Evolutionary conservation across 441 rosid species (phyloP).

Genomic region (Jatropha multifida): DNA sequence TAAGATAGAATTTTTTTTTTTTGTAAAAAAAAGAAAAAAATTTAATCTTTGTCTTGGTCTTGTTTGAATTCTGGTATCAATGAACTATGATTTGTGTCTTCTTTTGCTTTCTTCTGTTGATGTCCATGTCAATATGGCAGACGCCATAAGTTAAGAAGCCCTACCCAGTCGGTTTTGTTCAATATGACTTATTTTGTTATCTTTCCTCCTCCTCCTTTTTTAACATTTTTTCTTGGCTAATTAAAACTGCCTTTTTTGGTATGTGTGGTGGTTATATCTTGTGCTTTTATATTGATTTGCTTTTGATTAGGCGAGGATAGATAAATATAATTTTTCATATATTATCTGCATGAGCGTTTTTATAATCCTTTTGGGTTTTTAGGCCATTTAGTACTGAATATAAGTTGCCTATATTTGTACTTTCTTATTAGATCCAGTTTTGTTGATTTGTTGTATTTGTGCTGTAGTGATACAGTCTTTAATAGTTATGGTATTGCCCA

Average conservation of each 20-base stretch:
- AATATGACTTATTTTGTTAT: background rate
- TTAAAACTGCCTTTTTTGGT: background rate
- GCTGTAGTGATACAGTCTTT: background rate
- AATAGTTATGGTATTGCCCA: no score
- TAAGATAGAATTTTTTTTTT: background rate
- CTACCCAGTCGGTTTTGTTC: background rate
- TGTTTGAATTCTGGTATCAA: background rate
- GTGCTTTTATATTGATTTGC: background rate
- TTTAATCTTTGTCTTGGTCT: background rate
- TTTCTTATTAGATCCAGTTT: background rate
- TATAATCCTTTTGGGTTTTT: background rate
- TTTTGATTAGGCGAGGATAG: background rate
- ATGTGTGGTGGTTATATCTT: background rate
- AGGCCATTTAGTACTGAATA: background rate
- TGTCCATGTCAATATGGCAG: background rate
- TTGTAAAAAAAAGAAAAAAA: no score
- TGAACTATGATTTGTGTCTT: conserved; percentile 3
- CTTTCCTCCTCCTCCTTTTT: background rate
- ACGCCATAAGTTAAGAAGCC: background rate
- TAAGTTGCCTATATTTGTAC: background rate
- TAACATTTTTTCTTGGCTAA: background rate
- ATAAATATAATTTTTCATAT: no score
- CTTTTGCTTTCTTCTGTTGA: background rate
- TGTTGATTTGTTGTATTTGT: background rate
- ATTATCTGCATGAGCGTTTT: background rate